Evolutionary conservation across 2,329 filamentous ascomycete species (phyloP).

Genomic region (Ophiostoma sp.): DNA sequence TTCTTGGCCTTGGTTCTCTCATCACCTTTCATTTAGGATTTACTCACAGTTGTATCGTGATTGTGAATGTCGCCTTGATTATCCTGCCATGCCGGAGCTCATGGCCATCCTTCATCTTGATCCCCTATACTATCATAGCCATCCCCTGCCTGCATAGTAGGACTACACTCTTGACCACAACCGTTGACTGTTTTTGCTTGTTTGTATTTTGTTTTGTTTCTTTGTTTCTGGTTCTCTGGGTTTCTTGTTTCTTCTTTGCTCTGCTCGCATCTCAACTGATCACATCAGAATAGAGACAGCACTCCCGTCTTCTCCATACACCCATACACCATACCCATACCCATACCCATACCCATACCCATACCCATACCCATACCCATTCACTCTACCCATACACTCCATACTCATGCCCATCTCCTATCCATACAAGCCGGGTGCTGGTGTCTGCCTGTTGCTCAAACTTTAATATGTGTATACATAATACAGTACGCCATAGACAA

Average conservation of each 20-base stretch:
- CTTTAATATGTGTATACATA: neutral
- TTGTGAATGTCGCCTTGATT: neutral
- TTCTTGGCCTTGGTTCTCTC: neutral
- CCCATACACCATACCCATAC: no score
- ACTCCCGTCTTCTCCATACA: neutral
- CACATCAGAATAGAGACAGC: neutral
- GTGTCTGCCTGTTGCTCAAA: slow-evolving; percentile 1
- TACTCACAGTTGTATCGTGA: neutral
- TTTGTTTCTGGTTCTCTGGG: slow-evolving; percentile 2
- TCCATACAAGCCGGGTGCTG: neutral
- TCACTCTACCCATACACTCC: no score
- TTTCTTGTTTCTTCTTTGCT: slow-evolving; percentile 15
- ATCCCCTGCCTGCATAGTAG: neutral
- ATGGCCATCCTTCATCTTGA: neutral
- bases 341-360: no score
- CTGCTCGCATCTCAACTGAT: neutral
- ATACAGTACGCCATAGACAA: neutral
- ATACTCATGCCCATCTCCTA: neutral
- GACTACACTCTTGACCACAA: neutral
- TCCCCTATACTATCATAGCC: neutral
- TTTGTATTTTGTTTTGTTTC: neutral
- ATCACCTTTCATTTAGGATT: neutral
- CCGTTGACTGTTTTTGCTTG: neutral
- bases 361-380: no score
- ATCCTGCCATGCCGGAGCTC: neutral